Conservation (phyloP, 352 stramenopile species). For the Pythium vanterpoolii region DNA sequence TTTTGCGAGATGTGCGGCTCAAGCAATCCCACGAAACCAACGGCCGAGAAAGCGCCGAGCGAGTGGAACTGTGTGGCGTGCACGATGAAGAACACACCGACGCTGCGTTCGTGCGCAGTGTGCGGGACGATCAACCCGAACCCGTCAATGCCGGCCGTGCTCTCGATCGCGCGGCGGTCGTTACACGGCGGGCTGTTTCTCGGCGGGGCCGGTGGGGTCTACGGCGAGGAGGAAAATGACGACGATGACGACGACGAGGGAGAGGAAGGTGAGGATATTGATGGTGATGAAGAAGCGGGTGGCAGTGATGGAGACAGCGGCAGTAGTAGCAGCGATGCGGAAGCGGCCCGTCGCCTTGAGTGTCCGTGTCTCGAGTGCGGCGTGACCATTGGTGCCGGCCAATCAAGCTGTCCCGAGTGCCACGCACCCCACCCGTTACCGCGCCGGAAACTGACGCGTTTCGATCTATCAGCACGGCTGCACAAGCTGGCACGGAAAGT, state of each 20-base stretch:
- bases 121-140: slow-evolving; percentile 71
- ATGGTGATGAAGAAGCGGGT: slow-evolving; percentile 27
- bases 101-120: slow-evolving; percentile 44
- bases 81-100: slow-evolving; percentile 61
- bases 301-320: slow-evolving; percentile 21
- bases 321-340: slow-evolving; percentile 20
- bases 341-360: slow-evolving; percentile 6
- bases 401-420: slow-evolving; percentile 37
- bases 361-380: slow-evolving; percentile 27
- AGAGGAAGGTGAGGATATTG: slow-evolving; percentile 30
- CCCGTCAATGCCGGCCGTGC: slow-evolving; percentile 24
- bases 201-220: slow-evolving; percentile 17
- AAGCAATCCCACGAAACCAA: slow-evolving; percentile 38
- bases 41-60: slow-evolving; percentile 10
- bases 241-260: slow-evolving; percentile 20
- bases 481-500: slow-evolving; percentile 19
- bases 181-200: slow-evolving; percentile 22
- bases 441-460: slow-evolving; percentile 22
- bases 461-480: slow-evolving; percentile 5
- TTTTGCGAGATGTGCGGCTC: slow-evolving; percentile 82
- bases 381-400: slow-evolving; percentile 16
- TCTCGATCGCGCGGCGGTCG: slow-evolving; percentile 39
- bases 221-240: slow-evolving; percentile 21
- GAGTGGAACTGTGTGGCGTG: slow-evolving; percentile 70
- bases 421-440: slow-evolving; percentile 27